Evolutionary conservation across 148 eudicot species (phyloP).

Genomic region (Heliosperma pusillum): DNA sequence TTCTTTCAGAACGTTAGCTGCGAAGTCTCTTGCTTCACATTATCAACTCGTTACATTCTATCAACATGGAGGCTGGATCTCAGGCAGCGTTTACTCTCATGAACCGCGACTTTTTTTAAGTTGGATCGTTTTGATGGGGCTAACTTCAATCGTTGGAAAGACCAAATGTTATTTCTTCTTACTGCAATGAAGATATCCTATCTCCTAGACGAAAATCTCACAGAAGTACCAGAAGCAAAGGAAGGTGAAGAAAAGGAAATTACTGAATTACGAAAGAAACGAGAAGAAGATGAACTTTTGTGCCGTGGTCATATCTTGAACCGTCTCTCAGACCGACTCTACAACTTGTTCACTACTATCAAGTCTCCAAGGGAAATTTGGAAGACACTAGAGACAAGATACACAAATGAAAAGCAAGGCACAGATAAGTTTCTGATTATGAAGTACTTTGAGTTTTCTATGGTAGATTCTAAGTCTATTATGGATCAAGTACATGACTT

Average conservation of each 20-base stretch:
- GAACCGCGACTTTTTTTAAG: no score
- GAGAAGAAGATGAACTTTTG: not conserved
- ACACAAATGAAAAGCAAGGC: conserved; percentile 13
- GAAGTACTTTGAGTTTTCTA: not conserved
- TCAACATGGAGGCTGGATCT: no score
- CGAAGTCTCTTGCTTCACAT: no score
- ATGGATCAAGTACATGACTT: conserved; percentile 15
- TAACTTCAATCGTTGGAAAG: not conserved
- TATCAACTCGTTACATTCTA: no score
- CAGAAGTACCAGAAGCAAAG: not conserved
- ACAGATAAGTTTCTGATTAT: conserved; percentile 11
- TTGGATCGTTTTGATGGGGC: not conserved
- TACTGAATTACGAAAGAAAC: not conserved
- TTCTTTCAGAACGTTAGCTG: no score
- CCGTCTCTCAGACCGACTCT: not conserved
- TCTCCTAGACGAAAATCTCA: not conserved
- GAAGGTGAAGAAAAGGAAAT: not conserved
- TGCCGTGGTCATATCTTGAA: no score
- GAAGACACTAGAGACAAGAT: conserved; percentile 5
- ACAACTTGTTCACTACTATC: not conserved
- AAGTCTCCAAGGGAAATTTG: conserved; percentile 11
- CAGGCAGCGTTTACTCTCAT: no score
- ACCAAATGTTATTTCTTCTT: not conserved
- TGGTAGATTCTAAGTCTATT: not conserved
- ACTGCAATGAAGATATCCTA: not conserved